phyloP scores from a whole-genome alignment of 2,329 filamentous ascomycete genomes.

The Harringtonia lauricola region DNA sequence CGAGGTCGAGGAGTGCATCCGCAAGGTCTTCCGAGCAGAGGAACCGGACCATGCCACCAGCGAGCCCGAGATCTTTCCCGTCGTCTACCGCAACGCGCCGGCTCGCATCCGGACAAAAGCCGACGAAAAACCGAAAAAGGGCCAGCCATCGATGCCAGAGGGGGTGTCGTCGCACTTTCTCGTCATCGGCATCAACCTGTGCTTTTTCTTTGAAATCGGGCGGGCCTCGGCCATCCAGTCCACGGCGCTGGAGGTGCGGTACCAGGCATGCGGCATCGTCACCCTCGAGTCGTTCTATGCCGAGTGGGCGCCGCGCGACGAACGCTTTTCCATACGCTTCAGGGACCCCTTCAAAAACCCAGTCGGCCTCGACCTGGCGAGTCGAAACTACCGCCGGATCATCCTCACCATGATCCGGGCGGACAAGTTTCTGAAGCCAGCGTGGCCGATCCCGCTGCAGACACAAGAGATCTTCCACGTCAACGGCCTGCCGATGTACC shows the following conservation, averaged over 20 bases:
- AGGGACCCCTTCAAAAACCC: slow-evolving; percentile 26
- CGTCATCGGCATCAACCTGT: slow-evolving; percentile 40
- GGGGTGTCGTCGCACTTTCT: slow-evolving; percentile 45
- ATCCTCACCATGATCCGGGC: slow-evolving; percentile 41
- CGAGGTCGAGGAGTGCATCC: slow-evolving; percentile 35
- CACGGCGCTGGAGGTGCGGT: slow-evolving; percentile 34
- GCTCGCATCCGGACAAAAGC: slow-evolving; percentile 17
- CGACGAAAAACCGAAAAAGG: slow-evolving; percentile 32
- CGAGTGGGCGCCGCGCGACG: slow-evolving; percentile 39
- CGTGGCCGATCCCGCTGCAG: slow-evolving; percentile 46
- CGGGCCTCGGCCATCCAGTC: slow-evolving; percentile 29
- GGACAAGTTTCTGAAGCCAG: slow-evolving; percentile 44
- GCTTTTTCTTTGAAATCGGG: slow-evolving; percentile 39
- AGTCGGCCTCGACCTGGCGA: slow-evolving; percentile 33
- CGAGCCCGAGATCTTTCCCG: slow-evolving; percentile 37
- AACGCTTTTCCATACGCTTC: slow-evolving; percentile 44
- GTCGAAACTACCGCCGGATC: slow-evolving; percentile 41
- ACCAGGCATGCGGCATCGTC: slow-evolving; percentile 40
- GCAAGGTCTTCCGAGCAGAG: slow-evolving; percentile 31
- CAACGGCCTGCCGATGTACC: slow-evolving; percentile 37
- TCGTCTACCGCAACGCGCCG: slow-evolving; percentile 35
- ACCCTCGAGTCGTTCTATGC: slow-evolving; percentile 40
- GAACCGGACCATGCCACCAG: slow-evolving; percentile 26
- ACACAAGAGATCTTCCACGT: slow-evolving; percentile 38
- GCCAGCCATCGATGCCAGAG: slow-evolving; percentile 23